A percentile compares a stretch with the other conserved stretches of the same genome.
Conservation (phyloP, 345 rosid species). For the Orychophragmus violaceus region DNA sequence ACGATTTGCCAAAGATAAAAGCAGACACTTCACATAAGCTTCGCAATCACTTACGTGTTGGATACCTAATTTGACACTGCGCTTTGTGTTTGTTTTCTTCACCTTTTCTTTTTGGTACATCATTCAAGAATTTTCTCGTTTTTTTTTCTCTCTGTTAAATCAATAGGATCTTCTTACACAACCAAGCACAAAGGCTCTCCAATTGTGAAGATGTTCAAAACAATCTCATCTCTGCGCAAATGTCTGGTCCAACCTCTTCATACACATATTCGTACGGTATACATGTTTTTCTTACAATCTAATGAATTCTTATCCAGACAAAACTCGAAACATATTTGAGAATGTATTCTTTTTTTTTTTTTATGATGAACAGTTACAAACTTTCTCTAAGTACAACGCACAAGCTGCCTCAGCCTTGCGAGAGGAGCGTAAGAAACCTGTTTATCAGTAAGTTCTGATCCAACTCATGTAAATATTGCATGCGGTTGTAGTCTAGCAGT, state of each 20-base stretch:
- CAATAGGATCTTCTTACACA: not conserved
- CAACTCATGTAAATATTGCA: not conserved
- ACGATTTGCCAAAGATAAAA: constrained; percentile 6
- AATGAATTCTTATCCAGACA: not conserved
- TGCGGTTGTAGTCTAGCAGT: too few relatives aligned
- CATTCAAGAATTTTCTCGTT: not conserved
- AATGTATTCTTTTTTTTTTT: not conserved
- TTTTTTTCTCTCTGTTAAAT: not conserved
- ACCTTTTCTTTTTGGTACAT: not conserved
- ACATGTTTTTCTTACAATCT: not conserved
- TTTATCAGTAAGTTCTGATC: constrained; percentile 20
- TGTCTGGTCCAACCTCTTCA: constrained; percentile 19
- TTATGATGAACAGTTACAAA: constrained; percentile 16
- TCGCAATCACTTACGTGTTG: constrained; percentile 18
- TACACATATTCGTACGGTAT: constrained; percentile 25
- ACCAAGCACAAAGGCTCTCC: constrained; percentile 19
- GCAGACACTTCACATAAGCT: constrained; percentile 6
- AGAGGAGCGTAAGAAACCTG: constrained; percentile 19
- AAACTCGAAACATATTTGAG: constrained; percentile 1
- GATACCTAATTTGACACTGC: constrained; percentile 7
- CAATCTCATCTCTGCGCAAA: constrained; percentile 22
- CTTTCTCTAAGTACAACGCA: constrained; percentile 21
- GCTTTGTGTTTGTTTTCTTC: constrained; percentile 10
- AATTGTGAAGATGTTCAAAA: constrained; percentile 19
- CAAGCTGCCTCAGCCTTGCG: constrained; percentile 32